Evolutionary conservation across 306 rosid genomes (phyloP).

Genomic region (Acacia acuminata): DNA sequence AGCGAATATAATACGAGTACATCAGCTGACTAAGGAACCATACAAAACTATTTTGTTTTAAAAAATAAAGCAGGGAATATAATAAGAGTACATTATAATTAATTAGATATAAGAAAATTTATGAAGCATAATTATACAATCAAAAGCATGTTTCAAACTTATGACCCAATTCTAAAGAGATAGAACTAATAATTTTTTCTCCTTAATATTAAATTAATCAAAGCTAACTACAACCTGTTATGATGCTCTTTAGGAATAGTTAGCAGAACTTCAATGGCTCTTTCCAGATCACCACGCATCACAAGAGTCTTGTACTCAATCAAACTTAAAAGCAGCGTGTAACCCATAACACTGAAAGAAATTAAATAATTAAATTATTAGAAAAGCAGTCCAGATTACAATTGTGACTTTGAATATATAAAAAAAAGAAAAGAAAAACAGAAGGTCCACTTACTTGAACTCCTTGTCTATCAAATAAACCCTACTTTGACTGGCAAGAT

Average conservation of each 20-base stretch:
- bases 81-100: too few species aligned
- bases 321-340: conserved; percentile 92
- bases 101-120: not conserved
- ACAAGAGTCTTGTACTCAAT: conserved; percentile 99
- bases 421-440: not conserved
- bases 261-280: conserved; percentile 91
- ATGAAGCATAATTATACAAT: conserved; percentile 10
- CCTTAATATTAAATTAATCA: not conserved
- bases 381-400: conserved; percentile 27
- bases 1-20: too few species aligned
- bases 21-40: not conserved
- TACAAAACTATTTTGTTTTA: not conserved
- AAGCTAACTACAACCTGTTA: conserved; percentile 64
- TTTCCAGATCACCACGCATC: conserved; percentile 95
- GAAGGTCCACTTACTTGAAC: conserved; percentile 76
- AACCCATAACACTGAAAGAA: conserved; percentile 79
- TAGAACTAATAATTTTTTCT: conserved; percentile 18
- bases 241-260: conserved; percentile 95
- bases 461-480: conserved; percentile 96
- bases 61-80: too few species aligned
- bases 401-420: conserved; percentile 19
- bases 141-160: conserved; percentile 16
- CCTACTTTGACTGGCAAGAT: conserved; percentile 95
- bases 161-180: conserved; percentile 13
- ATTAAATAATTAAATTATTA: conserved; percentile 10